Conservation (phyloP, 2,329 filamentous ascomycete species). For the Stagonosporopsis rhizophila region DNA sequence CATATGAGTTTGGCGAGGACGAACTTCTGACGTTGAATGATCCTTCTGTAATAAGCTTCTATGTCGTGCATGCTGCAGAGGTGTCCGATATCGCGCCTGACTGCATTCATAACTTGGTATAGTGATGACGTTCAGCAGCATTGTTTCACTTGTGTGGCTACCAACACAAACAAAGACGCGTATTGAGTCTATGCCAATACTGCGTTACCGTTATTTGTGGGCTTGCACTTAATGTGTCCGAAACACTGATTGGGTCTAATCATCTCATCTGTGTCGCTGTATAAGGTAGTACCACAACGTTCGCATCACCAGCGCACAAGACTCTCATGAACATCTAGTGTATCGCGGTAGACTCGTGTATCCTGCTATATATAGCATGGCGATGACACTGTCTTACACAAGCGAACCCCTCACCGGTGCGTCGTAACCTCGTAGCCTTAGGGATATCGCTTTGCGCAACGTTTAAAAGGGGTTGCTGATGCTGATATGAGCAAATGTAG, state of each 20-base stretch:
- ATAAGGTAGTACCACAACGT: constrained; percentile 8
- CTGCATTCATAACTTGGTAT: neutral
- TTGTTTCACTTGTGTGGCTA: neutral
- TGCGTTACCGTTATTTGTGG: neutral
- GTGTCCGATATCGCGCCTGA: neutral
- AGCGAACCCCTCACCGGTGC: constrained; percentile 9
- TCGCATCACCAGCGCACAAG: constrained; percentile 2
- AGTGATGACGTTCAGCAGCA: neutral
- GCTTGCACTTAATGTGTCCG: neutral
- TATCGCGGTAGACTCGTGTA: neutral
- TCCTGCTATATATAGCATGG: constrained; percentile 7
- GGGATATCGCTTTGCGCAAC: neutral
- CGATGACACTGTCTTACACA: constrained; percentile 10
- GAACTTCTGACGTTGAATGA: neutral
- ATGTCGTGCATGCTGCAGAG: constrained; percentile 1
- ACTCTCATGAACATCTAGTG: neutral
- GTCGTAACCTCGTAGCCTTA: neutral
- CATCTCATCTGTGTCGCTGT: neutral
- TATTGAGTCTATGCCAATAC: neutral
- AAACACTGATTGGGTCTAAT: neutral
- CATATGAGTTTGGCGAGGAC: neutral
- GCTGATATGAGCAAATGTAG: constrained; percentile 1
- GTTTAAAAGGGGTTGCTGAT: constrained; percentile 5
- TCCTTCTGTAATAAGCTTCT: neutral
- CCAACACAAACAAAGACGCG: neutral